phyloP scores from a whole-genome alignment of 169 alveolate genomes.

The Plasmodium gaboni region DNA sequence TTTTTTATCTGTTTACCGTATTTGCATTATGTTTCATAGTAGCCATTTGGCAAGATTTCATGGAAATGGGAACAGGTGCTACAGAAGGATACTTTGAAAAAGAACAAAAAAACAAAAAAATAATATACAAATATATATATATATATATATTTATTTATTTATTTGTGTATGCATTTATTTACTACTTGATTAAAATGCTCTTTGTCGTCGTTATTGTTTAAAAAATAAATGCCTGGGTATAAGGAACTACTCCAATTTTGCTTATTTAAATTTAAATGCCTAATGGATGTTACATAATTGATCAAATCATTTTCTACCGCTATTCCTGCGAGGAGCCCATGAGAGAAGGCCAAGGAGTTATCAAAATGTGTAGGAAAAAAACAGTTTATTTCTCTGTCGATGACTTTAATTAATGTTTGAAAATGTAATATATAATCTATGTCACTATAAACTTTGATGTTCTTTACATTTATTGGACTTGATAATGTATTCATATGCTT shows the following conservation, averaged over 20 bases:
- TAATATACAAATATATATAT: background rate
- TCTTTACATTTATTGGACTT: slow-evolving; percentile 7
- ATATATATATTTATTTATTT: background rate
- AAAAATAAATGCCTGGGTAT: slow-evolving; percentile 48
- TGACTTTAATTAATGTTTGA: slow-evolving; percentile 23
- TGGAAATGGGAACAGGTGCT: slow-evolving; percentile 54
- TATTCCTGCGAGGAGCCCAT: slow-evolving; percentile 57
- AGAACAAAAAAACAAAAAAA: background rate
- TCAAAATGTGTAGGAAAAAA: slow-evolving; percentile 56
- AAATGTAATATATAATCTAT: slow-evolving; percentile 38
- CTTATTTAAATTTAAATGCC: slow-evolving; percentile 47
- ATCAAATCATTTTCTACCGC: slow-evolving; percentile 49
- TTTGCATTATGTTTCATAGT: slow-evolving; percentile 67
- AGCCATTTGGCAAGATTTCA: slow-evolving; percentile 62
- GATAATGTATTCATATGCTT: slow-evolving; percentile 26
- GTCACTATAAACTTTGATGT: slow-evolving; percentile 33
- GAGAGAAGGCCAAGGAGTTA: slow-evolving; percentile 61
- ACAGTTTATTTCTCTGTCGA: slow-evolving; percentile 37
- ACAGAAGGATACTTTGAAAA: slow-evolving; percentile 28
- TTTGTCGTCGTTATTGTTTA: slow-evolving; percentile 15
- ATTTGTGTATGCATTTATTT: background rate
- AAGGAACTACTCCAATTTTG: slow-evolving; percentile 52
- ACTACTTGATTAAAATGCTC: slow-evolving; percentile 12
- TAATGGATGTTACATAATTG: slow-evolving; percentile 62
- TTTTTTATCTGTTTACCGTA: slow-evolving; percentile 13